Evolutionary conservation across 257 asterid genomes (phyloP), one percentile per base, ranked within the genome.

Genomic region (Galeopsis tetrahit): DNA sequence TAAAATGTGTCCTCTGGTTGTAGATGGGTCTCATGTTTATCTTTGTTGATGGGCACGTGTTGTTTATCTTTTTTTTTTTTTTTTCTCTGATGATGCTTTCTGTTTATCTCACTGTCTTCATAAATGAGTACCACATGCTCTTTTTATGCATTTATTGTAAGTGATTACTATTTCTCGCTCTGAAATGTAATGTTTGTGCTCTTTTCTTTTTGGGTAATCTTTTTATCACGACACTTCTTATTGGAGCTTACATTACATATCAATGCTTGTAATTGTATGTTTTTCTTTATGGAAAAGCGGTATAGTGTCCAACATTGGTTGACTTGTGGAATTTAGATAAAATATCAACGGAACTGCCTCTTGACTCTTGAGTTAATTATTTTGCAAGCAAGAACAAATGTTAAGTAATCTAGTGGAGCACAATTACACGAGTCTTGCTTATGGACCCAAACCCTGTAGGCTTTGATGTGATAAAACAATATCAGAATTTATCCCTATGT

Each of bases 31-130:
- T 13, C 55, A 48, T 49, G 28, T 0, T 49, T 53, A 53, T 52
- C 31, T 53, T 53, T 17, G 34, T 53, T 15, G 35, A 70, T 64
- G 58, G 44, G 21, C 57, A 31, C 46, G 28, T 64, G 40, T 66
- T 44, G 66, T 52, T 63, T 77, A 58, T 56, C 68, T 69, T 44
- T 46, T 51, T 32, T 11, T 75, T 59, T 56, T 63, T 69, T 44
- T 46, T 51, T 32, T 11, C 70, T 59, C 71, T 60, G 67, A 66
- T 57, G 42, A 42, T 38, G 53, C 60, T 55, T 49, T 31, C 38
- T 43, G 32, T 38, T 46, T 57, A 17, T 36, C 44, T 43, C 62
- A 53, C 63, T 53, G 59, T 55, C 42, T 43, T 38, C 13, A 28
- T 31, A 46, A 57, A 56, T 74, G 68, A 33, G 28, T 57, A 43